These are phyloP conservation scores for Smallanthus sonchifolius DNA, from an alignment of 129 eudicot species.

Conservation along the genomic window DNA sequence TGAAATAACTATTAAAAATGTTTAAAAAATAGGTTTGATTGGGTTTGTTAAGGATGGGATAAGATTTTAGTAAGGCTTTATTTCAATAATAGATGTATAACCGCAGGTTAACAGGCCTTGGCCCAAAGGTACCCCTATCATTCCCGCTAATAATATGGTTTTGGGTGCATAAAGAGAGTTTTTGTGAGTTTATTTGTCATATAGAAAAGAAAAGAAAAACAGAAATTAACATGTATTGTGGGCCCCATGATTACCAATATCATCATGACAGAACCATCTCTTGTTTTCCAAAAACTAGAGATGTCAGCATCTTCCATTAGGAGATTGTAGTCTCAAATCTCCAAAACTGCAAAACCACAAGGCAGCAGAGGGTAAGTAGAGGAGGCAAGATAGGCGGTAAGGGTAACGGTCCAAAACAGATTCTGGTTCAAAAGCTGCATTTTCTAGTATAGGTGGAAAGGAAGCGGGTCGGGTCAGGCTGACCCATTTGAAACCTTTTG, in stretches of 20 bases:
- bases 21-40: too few relatives aligned
- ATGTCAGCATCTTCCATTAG: slow-evolving; percentile 6
- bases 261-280: slow-evolving; percentile 14
- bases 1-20: not conserved
- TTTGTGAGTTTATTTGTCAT: not conserved
- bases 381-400: not conserved
- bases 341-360: slow-evolving; percentile 15
- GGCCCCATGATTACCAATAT: slow-evolving; percentile 13
- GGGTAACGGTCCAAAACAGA: not conserved
- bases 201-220: not conserved
- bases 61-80: too few relatives aligned
- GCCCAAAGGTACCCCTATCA: not conserved
- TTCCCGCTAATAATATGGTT: not conserved
- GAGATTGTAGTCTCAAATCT: slow-evolving; percentile 16
- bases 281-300: slow-evolving; percentile 8
- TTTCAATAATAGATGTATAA: too few relatives aligned
- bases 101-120: not conserved
- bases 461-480: not conserved
- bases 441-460: not conserved
- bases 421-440: not conserved
- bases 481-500: not conserved
- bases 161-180: not conserved
- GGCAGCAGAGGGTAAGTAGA: not conserved
- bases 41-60: not conserved
- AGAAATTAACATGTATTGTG: slow-evolving; percentile 13